Evolutionary conservation across 805 yeast genomes (phyloP), one percentile per base, ranked within the genome.

Genomic region (Dipodascus albidus): DNA sequence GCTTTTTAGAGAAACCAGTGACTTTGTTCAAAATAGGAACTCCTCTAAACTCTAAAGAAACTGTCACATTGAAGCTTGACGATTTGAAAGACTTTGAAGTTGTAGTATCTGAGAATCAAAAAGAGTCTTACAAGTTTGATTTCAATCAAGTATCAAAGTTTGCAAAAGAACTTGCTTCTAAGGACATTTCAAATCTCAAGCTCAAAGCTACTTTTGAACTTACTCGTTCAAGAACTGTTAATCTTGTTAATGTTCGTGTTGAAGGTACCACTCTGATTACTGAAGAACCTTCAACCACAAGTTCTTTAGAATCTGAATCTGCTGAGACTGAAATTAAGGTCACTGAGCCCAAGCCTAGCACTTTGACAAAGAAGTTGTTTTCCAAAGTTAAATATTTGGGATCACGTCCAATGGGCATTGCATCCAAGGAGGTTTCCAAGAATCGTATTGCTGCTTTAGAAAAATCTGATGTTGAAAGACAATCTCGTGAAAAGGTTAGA

Each of bases 381-480:
- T 54, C 60, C 14, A 70, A 66, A 47, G 59, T 70, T 1, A 67
- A 67, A 47, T 69, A 75, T 49, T 54, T 69, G 20, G 67, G 73
- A 14, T 71, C 80, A 14, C 70, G 73, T 49, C 81, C 87, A 22
- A 61, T 76, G 58, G 78, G 79, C 52, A 53, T 74, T 1, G 65
- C 75, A 2, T 67, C 78, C 15, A 81, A 79, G 58, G 70, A 69
- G 55, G 66, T 67, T 23, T 69, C 83, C 6, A 66, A 69, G 24
- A 60, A 68, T 3, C 81, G 80, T 54, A 71, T 91, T 60, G 67
- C 69, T 41, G 69, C 69, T 17, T 72, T 84, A 64, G 81, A 79
- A 54, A 63, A 65, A 21, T 72, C 72, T 54, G 96, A 88, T 60
- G 67, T 69, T 14, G 79, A 74, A 52, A 74, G 86, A 52, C 67